phyloP scores from a whole-genome alignment of 345 rosid species.

The Excoecaria agallocha region DNA sequence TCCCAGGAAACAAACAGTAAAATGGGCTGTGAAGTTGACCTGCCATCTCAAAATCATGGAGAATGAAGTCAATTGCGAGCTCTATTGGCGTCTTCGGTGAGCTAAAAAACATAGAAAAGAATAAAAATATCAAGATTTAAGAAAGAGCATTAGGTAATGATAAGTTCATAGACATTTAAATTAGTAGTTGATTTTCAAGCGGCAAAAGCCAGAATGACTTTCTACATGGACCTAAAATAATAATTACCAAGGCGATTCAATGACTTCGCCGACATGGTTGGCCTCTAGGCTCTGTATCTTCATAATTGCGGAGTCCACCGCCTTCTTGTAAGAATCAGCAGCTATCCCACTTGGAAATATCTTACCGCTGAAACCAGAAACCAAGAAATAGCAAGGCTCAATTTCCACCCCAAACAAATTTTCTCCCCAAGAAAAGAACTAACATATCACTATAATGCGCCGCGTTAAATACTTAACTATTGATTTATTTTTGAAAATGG shows the following conservation, averaged over 20 bases:
- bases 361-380: conserved; percentile 56
- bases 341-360: conserved; percentile 83
- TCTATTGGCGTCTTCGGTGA: too few relatives aligned
- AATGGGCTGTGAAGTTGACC: too few relatives aligned
- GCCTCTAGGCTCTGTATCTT: conserved; percentile 54
- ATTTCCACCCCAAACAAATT: too few relatives aligned
- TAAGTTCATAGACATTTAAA: not conserved
- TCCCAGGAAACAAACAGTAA: too few relatives aligned
- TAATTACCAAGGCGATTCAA: conserved; percentile 50
- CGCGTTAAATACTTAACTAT: not conserved
- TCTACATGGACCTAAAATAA: not conserved
- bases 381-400: not conserved
- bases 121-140: not conserved
- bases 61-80: too few relatives aligned
- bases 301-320: conserved; percentile 76
- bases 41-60: too few relatives aligned
- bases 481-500: not conserved
- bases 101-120: too few relatives aligned
- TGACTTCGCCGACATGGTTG: conserved; percentile 37
- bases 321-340: conserved; percentile 80
- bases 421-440: not conserved
- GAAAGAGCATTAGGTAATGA: not conserved
- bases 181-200: not conserved
- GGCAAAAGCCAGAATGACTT: not conserved
- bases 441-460: not conserved